These are phyloP conservation scores for Leucoagaricus sp. DNA, from an alignment of 1,284 basidiomycete species.

Conservation along the genomic window DNA sequence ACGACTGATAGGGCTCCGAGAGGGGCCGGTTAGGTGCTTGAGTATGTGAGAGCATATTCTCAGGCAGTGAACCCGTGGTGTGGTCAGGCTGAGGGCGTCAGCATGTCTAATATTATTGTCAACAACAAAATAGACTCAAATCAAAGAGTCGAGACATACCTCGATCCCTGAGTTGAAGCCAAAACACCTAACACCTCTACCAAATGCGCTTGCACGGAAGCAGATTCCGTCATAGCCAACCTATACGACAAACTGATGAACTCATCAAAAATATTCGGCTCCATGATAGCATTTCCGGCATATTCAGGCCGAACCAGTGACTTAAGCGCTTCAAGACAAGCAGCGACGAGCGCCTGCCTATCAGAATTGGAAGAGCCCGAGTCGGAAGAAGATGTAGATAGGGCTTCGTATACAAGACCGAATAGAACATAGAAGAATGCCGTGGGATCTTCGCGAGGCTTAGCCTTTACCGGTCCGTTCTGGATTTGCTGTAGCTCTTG, in stretches of 20 bases:
- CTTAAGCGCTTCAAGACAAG: constrained; percentile 80
- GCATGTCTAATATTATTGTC: constrained; percentile 18
- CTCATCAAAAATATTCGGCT: constrained; percentile 87
- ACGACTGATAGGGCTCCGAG: constrained; percentile 59
- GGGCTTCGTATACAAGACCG: constrained; percentile 90
- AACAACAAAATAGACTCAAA: constrained; percentile 15
- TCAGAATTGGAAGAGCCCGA: constrained; percentile 42
- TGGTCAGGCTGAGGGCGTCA: constrained; percentile 46
- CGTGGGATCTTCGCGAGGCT: constrained; percentile 66
- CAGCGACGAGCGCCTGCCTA: constrained; percentile 55
- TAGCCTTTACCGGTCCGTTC: constrained; percentile 15
- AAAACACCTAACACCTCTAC: constrained; percentile 73
- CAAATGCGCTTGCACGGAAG: constrained; percentile 73
- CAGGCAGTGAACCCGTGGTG: constrained; percentile 72
- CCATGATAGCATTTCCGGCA: constrained; percentile 79
- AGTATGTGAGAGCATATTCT: constrained; percentile 82
- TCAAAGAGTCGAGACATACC: constrained; percentile 17
- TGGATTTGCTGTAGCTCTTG: constrained; percentile 36
- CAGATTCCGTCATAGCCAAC: constrained; percentile 85
- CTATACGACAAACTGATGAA: constrained; percentile 88
- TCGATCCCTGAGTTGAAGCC: constrained; percentile 53
- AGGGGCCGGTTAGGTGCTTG: constrained; percentile 65
- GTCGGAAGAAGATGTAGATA: constrained; percentile 70
- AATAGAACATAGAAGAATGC: constrained; percentile 89
- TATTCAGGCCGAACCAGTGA: constrained; percentile 80